Conservation (phyloP, 345 rosid species). For the Hirschfeldia incana region DNA sequence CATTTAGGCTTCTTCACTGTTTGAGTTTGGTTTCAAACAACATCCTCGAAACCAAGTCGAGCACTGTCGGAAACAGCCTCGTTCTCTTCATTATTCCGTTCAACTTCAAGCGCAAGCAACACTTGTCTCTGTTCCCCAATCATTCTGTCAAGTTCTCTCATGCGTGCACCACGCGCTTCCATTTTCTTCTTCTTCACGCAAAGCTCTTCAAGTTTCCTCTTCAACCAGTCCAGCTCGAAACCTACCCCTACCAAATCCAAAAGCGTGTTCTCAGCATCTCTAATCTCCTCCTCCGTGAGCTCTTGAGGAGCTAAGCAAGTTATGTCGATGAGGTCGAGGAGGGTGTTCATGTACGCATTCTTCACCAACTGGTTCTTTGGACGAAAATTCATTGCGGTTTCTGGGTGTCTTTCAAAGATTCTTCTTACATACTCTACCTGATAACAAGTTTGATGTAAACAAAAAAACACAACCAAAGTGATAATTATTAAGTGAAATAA, state of each 20-base stretch:
- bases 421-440: conserved; percentile 34
- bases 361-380: conserved; percentile 23
- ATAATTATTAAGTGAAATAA: background rate
- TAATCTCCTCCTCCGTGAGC: conserved; percentile 31
- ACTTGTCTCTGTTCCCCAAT: conserved; percentile 19
- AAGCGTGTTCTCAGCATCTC: conserved; percentile 26
- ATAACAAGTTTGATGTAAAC: background rate
- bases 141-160: conserved; percentile 34
- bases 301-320: conserved; percentile 37
- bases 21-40: conserved; percentile 27
- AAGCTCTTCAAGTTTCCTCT: conserved; percentile 17
- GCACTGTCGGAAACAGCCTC: conserved; percentile 32
- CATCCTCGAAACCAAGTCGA: conserved; percentile 38
- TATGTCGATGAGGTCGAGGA: conserved; percentile 31
- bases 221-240: conserved; percentile 39
- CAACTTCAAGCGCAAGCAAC: conserved; percentile 25
- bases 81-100: conserved; percentile 35
- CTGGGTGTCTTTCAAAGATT: conserved; percentile 41
- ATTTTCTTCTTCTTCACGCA: conserved; percentile 35
- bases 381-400: conserved; percentile 25
- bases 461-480: background rate
- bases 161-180: conserved; percentile 29
- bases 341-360: conserved; percentile 19
- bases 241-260: conserved; percentile 34
- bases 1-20: conserved; percentile 2